Percentiles rank a stretch among this genome's conserved stretches.
Conservation (phyloP, 2,329 filamentous ascomycete genomes). For the Thielaviopsis populi region DNA sequence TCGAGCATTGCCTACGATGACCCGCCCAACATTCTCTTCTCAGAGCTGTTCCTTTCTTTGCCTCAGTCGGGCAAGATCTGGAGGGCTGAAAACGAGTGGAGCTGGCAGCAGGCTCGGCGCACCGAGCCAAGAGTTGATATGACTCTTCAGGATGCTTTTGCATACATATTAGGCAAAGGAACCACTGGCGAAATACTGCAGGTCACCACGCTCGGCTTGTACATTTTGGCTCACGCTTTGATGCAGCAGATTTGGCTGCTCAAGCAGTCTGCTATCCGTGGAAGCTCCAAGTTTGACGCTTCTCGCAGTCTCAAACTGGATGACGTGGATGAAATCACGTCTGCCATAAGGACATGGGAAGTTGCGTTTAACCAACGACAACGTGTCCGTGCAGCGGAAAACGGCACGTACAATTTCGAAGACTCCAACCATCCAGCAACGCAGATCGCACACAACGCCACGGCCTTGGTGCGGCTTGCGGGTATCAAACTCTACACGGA, state of each 20-base stretch:
- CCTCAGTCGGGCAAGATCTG: conserved; percentile 42
- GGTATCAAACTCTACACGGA: conserved; percentile 54
- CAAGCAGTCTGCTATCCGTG: conserved; percentile 44
- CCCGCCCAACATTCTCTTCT: conserved; percentile 43
- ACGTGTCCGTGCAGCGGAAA: conserved; percentile 35
- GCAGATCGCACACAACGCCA: conserved; percentile 52
- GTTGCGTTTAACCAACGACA: conserved; percentile 42
- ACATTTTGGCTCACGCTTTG: conserved; percentile 55
- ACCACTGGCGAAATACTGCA: conserved; percentile 20
- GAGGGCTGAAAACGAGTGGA: conserved; percentile 41
- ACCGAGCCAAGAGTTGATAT: conserved; percentile 36
- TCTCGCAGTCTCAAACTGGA: conserved; percentile 37
- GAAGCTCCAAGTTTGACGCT: conserved; percentile 34
- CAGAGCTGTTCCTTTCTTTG: conserved; percentile 40
- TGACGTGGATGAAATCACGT: conserved; percentile 41
- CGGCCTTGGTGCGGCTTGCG: conserved; percentile 42
- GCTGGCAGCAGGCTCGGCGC: conserved; percentile 44
- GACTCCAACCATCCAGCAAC: conserved; percentile 30
- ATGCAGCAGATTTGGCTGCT: conserved; percentile 58
- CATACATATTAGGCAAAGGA: conserved; percentile 31
- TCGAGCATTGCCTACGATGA: conserved; percentile 47
- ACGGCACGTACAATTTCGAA: conserved; percentile 23
- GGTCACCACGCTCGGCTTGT: conserved; percentile 49
- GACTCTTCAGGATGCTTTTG: conserved; percentile 42
- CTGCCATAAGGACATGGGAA: conserved; percentile 43